Conservation (phyloP, 192 early-diverging fungal species). For the Coemansia sp. region DNA sequence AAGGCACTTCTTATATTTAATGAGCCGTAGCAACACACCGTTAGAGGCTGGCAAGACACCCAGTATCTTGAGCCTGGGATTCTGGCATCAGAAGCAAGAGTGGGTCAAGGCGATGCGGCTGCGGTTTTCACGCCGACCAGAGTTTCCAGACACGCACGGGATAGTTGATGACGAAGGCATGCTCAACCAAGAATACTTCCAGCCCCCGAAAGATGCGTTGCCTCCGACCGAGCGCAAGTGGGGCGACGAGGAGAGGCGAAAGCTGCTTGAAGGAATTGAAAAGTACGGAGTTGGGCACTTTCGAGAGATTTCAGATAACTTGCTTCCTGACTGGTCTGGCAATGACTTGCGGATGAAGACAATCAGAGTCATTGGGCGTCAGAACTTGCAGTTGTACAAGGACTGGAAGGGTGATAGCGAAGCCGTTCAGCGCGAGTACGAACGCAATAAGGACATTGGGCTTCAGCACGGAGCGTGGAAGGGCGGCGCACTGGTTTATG, state of each 20-base stretch:
- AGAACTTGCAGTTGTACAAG: constrained; percentile 82
- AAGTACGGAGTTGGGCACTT: constrained; percentile 86
- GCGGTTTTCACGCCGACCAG: constrained; percentile 78
- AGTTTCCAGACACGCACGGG: constrained; percentile 80
- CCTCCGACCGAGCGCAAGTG: constrained; percentile 68
- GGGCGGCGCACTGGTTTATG: constrained; percentile 72
- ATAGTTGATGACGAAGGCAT: constrained; percentile 82
- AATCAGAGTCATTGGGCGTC: constrained; percentile 80
- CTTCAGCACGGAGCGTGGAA: constrained; percentile 76
- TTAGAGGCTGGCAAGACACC: background rate
- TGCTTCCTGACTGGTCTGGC: constrained; percentile 70
- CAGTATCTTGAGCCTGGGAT: constrained; percentile 28
- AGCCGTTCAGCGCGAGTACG: constrained; percentile 69
- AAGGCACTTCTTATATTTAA: background rate
- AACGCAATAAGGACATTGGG: constrained; percentile 79
- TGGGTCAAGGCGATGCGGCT: constrained; percentile 80
- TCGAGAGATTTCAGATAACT: constrained; percentile 75
- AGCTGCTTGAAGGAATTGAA: constrained; percentile 78
- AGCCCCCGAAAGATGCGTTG: constrained; percentile 67
- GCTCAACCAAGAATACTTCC: constrained; percentile 78
- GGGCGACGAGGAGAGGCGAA: constrained; percentile 74
- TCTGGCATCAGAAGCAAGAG: constrained; percentile 62
- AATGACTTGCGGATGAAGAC: constrained; percentile 85
- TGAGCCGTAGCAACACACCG: background rate
- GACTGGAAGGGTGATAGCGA: constrained; percentile 78